Evolutionary conservation across 2,329 filamentous ascomycete genomes (phyloP).

Genomic region (Exophiala alcalophila): DNA sequence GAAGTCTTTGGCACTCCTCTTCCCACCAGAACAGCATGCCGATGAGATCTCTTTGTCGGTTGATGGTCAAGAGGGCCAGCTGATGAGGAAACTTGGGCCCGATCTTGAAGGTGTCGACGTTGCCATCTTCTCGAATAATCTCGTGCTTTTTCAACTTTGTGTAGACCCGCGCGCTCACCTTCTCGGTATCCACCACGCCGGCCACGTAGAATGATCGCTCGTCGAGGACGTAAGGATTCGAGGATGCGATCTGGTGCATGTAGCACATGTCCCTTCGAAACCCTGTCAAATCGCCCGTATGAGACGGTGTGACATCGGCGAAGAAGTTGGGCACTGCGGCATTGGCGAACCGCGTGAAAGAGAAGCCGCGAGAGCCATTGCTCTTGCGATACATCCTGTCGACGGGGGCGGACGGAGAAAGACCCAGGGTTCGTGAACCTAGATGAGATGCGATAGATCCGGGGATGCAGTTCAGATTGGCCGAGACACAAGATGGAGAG

Average conservation of each 20-base stretch:
- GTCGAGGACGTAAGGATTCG: conserved; percentile 20
- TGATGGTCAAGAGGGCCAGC: conserved; percentile 18
- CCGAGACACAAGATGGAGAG: too few species aligned
- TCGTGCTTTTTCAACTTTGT: conserved; percentile 16
- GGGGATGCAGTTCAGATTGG: too few species aligned
- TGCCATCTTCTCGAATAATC: conserved; percentile 12
- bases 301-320: conserved; percentile 5
- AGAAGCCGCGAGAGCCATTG: conserved; percentile 25
- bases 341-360: conserved; percentile 25
- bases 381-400: conserved; percentile 24
- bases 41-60: conserved; percentile 20
- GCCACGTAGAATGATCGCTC: conserved; percentile 24
- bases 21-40: conserved; percentile 29
- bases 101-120: conserved; percentile 24
- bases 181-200: conserved; percentile 22
- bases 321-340: conserved; percentile 24
- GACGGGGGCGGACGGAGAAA: too few species aligned
- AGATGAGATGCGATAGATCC: too few species aligned
- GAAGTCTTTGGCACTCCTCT: conserved; percentile 25
- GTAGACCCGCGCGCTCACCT: conserved; percentile 13
- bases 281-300: conserved; percentile 7
- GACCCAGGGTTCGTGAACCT: too few species aligned
- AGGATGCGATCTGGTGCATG: conserved; percentile 23
- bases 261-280: conserved; percentile 26
- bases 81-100: conserved; percentile 23